A percentile compares a stretch with the other conserved stretches of the same genome.
These are phyloP conservation scores for Didymellaceae sp. DNA, from an alignment of 2,329 filamentous ascomycete species.

Conservation along the genomic window DNA sequence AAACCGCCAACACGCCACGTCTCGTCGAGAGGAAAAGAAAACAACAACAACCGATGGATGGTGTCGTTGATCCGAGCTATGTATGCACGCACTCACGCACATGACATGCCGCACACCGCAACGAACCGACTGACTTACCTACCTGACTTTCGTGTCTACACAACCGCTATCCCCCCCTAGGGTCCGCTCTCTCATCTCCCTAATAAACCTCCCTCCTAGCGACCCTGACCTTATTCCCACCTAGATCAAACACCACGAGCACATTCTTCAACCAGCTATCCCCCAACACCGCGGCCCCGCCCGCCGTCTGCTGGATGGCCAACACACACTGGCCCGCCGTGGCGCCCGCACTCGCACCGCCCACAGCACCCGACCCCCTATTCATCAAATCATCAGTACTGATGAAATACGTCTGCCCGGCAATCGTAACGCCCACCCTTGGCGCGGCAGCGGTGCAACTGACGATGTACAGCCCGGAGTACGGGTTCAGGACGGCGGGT, in stretches of 20 bases:
- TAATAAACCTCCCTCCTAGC: constrained; percentile 33
- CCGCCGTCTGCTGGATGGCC: constrained; percentile 25
- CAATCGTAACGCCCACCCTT: constrained; percentile 27
- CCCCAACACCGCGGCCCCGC: constrained; percentile 44
- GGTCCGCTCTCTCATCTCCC: background rate
- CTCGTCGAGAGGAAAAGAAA: too few relatives aligned
- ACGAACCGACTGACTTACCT: too few relatives aligned
- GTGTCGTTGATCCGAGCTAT: too few relatives aligned
- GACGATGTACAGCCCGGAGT: constrained; percentile 20
- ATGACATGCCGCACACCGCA: too few relatives aligned
- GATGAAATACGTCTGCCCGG: constrained; percentile 23
- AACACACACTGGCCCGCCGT: constrained; percentile 20
- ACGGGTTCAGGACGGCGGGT: constrained; percentile 16
- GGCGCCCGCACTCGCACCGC: constrained; percentile 5
- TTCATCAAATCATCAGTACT: constrained; percentile 29
- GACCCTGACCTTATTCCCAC: constrained; percentile 51
- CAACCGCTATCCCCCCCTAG: background rate
- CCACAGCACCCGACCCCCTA: constrained; percentile 15
- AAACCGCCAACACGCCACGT: too few relatives aligned
- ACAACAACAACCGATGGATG: too few relatives aligned
- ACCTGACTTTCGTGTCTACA: too few relatives aligned
- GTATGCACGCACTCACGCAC: too few relatives aligned
- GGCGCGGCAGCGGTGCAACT: constrained; percentile 25
- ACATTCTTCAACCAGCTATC: constrained; percentile 57
- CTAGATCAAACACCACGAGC: constrained; percentile 56